Evolutionary conservation across 768 basidiomycete species (phyloP), one percentile per base, ranked within the genome.

Genomic region (Trametes cingulata): DNA sequence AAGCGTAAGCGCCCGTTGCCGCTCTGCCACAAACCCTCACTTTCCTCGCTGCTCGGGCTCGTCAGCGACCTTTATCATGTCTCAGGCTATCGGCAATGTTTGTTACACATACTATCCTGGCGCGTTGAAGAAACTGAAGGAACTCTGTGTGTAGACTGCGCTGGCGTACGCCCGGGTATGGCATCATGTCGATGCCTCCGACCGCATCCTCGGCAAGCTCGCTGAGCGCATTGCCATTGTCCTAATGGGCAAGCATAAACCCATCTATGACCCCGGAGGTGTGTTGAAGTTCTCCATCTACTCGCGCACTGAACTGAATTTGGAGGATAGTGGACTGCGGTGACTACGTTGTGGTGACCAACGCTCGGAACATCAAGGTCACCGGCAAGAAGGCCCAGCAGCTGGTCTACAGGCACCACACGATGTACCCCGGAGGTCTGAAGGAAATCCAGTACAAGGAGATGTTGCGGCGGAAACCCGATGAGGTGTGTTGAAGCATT

Each of bases 211-310:
- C 17, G 97, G 97, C 71, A 93, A 95, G 79, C 83, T 98, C 10
- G 95, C 97, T 6, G 88, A 91, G 67, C 83, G 93, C 36, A 97
- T 99, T 67, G 96, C 97, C 3, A 83, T 93, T 58, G 94, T 95
- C 33, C 82, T 99, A 46, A 98, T 98, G 96, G 97, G 96, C 70
- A 99, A 98, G 77, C 95, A 98, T 74, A 99, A 98, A 71, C 95
- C 96, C 6, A 93, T 95, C 40, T 98, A 92, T 68, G 94, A 98
- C 75, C 93, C 93, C 10, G 83, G 88, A 65, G 85, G 96, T 94
- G 62, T 59, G 88, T 76, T n/a, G 12, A 1, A 15, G 6, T 24
- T 9, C 8, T 22, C n/a, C n/a, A n/a, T n/a, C n/a, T n/a, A n/a
- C n/a, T n/a, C n/a, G n/a, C n/a, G n/a, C n/a, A n/a, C n/a, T n/a